Evolutionary conservation across 2,329 filamentous ascomycete species (phyloP).

Genomic region (Berkeleyomyces basicola): DNA sequence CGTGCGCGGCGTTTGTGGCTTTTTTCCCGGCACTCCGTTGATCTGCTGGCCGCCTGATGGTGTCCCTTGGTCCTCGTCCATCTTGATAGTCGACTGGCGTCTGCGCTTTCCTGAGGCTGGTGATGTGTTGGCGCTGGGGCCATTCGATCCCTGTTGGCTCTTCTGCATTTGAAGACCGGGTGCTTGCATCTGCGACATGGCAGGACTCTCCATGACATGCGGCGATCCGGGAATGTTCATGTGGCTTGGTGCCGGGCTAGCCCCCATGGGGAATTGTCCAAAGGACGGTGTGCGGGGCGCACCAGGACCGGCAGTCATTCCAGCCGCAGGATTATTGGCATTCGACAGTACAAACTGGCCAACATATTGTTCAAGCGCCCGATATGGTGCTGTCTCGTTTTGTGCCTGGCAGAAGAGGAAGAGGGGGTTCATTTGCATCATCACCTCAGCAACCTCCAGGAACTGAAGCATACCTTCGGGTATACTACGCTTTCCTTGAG

Average conservation of each 20-base stretch:
- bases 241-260: conserved; percentile 43
- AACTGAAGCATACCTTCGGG: conserved; percentile 46
- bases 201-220: conserved; percentile 41
- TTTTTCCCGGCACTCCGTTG: conserved; percentile 38
- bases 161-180: conserved; percentile 50
- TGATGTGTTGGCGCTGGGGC: conserved; percentile 50
- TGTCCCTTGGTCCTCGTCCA: conserved; percentile 36
- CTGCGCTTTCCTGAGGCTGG: conserved; percentile 43
- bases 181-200: conserved; percentile 44
- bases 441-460: conserved; percentile 50
- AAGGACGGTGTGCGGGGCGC: conserved; percentile 37
- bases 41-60: conserved; percentile 30
- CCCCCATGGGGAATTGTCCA: conserved; percentile 40
- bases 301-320: conserved; percentile 14
- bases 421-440: conserved; percentile 49
- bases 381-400: conserved; percentile 36
- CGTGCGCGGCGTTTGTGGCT: conserved; percentile 41
- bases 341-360: conserved; percentile 27
- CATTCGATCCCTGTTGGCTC: conserved; percentile 51
- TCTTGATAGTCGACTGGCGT: conserved; percentile 40
- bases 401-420: conserved; percentile 42
- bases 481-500: conserved; percentile 37
- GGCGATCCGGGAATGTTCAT: conserved; percentile 44
- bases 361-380: conserved; percentile 45
- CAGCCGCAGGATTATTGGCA: conserved; percentile 30